Conservation (phyloP, 2,329 filamentous ascomycete species). For the Diaporthe capsici region DNA sequence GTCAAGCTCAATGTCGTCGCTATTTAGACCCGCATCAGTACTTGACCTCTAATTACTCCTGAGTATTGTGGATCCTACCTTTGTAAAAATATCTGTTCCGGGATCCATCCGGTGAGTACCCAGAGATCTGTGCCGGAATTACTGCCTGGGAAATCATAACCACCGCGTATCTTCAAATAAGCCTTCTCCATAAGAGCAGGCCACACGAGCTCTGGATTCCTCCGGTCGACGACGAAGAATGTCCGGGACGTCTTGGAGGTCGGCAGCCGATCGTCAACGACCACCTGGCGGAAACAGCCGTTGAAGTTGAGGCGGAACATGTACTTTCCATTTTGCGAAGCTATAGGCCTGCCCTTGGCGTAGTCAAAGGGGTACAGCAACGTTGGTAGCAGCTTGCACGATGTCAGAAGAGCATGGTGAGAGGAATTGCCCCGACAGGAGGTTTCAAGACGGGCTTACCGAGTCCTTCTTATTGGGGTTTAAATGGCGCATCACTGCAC, state of each 20-base stretch:
- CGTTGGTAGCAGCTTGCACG: conserved; percentile 74
- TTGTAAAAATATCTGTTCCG: conserved; percentile 93
- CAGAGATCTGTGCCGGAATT: conserved; percentile 97
- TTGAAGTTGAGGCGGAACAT: conserved; percentile 96
- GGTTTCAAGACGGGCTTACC: conserved; percentile 59
- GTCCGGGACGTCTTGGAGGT: conserved; percentile 80
- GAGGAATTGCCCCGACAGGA: not conserved
- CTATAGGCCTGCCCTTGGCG: conserved; percentile 66
- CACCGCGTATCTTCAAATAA: conserved; percentile 93
- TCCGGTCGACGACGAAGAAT: conserved; percentile 89
- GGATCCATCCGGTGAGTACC: conserved; percentile 95
- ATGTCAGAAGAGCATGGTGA: conserved; percentile 23
- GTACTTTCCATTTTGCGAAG: conserved; percentile 89
- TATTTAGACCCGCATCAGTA: conserved; percentile 48
- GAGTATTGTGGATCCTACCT: conserved; percentile 57
- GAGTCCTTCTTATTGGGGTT: conserved; percentile 75
- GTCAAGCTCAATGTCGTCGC: conserved; percentile 83
- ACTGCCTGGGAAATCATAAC: conserved; percentile 97
- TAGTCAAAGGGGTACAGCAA: conserved; percentile 83
- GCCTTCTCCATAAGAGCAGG: conserved; percentile 95
- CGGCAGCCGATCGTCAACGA: conserved; percentile 91
- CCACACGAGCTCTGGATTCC: conserved; percentile 87
- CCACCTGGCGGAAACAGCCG: conserved; percentile 87
- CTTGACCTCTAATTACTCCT: too few relatives aligned
- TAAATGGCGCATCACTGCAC: conserved; percentile 80